phyloP scores from a whole-genome alignment of 2,329 filamentous ascomycete genomes.

The Neurospora crassa region DNA sequence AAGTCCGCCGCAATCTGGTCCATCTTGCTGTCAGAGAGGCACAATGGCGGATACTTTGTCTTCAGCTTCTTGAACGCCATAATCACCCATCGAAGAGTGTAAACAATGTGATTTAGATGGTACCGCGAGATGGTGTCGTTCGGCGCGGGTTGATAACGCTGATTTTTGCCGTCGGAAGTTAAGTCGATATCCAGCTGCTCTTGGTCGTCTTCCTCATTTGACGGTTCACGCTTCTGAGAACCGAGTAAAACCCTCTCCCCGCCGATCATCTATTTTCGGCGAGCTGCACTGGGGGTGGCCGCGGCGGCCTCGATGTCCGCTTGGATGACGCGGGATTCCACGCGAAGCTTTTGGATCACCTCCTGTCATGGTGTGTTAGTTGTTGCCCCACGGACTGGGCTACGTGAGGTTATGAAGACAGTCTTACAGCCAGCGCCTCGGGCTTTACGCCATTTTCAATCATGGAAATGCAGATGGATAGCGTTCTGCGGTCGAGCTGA shows the following conservation, averaged over 20 bases:
- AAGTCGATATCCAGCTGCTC: not conserved
- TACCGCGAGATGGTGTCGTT: not conserved
- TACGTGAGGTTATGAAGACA: not conserved
- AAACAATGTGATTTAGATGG: not conserved
- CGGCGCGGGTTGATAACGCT: not conserved
- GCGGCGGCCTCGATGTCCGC: constrained; percentile 32
- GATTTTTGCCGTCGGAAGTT: not conserved
- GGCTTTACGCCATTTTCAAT: constrained; percentile 97
- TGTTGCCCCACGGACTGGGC: not conserved
- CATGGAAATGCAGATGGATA: constrained; percentile 91
- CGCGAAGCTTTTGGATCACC: constrained; percentile 50
- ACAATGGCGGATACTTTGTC: not conserved
- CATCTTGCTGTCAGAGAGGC: not conserved
- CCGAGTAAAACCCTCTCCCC: not conserved
- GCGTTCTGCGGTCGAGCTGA: constrained; percentile 76
- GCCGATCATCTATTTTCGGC: not conserved
- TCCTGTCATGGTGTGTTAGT: constrained; percentile 11
- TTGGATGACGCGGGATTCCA: constrained; percentile 37
- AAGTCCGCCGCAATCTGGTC: not conserved
- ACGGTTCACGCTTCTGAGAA: not conserved
- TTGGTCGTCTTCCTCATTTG: not conserved
- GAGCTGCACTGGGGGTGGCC: not conserved
- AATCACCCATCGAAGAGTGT: not conserved
- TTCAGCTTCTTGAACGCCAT: not conserved
- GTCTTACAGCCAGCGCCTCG: constrained; percentile 78